A percentile compares a stretch with the other conserved stretches of the same genome.
Evolutionary conservation across 352 stramenopile genomes (phyloP).

Genomic region (Phytophthora idaei): DNA sequence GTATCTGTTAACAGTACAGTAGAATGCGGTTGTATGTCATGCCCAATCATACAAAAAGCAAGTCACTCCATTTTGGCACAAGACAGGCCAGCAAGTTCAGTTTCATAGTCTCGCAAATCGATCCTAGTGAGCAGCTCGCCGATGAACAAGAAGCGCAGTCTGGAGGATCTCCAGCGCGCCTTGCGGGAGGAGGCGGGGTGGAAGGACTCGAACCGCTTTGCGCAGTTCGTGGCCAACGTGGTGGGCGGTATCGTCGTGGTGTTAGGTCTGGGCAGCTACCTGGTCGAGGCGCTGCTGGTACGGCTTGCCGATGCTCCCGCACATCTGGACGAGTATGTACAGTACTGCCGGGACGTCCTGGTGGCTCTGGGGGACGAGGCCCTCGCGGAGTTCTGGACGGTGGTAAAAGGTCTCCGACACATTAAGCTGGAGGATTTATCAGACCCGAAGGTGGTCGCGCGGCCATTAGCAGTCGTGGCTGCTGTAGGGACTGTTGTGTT

Average conservation of each 20-base stretch:
- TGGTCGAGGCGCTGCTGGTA: slow-evolving; percentile 30
- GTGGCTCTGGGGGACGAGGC: slow-evolving; percentile 17
- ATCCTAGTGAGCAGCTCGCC: not conserved
- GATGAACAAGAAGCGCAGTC: slow-evolving; percentile 37
- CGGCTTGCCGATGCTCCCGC: slow-evolving; percentile 40
- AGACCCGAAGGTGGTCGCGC: slow-evolving; percentile 43
- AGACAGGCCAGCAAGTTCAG: slow-evolving; percentile 24
- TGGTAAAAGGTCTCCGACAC: slow-evolving; percentile 33
- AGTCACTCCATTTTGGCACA: not conserved
- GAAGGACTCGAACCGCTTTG: slow-evolving; percentile 68
- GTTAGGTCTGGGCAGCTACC: slow-evolving; percentile 44
- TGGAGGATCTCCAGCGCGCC: slow-evolving; percentile 30
- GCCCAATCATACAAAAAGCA: slow-evolving; percentile 13
- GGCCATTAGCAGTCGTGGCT: slow-evolving; percentile 33
- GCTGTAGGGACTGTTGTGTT: slow-evolving; percentile 25
- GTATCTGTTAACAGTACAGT: too few species aligned
- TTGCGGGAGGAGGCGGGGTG: slow-evolving; percentile 41
- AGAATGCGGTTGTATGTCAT: too few species aligned
- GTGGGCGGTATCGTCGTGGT: slow-evolving; percentile 56
- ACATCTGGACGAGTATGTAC: slow-evolving; percentile 35
- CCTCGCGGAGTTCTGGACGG: slow-evolving; percentile 41
- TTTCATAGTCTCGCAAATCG: slow-evolving; percentile 10
- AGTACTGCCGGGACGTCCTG: slow-evolving; percentile 8
- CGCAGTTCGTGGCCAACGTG: slow-evolving; percentile 70
- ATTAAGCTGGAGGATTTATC: slow-evolving; percentile 42